Conservation (phyloP, 306 rosid species). For the Trifolium fragiferum region DNA sequence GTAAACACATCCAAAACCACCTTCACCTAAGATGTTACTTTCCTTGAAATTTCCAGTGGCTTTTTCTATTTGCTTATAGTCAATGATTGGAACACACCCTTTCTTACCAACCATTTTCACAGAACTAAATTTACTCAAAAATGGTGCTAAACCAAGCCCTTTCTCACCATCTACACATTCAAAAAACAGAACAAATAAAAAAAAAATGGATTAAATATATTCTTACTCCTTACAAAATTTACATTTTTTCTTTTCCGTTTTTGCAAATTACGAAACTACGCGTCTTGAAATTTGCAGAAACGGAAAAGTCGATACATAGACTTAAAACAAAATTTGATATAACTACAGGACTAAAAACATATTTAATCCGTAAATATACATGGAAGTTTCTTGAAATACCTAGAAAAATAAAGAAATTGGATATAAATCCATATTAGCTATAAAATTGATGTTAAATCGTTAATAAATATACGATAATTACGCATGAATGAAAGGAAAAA, state of each 20-base stretch:
- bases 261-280: not conserved
- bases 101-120: conserved; percentile 63
- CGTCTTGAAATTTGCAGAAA: not conserved
- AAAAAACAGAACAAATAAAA: conserved; percentile 40
- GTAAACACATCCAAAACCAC: conserved; percentile 98
- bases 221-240: not conserved
- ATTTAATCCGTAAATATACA: not conserved
- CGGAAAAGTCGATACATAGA: not conserved
- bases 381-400: conserved; percentile 7
- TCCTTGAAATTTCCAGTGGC: conserved; percentile 70
- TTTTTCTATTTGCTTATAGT: conserved; percentile 76
- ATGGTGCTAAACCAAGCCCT: conserved; percentile 62
- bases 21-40: conserved; percentile 81
- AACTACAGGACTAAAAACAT: not conserved
- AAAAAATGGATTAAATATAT: not conserved
- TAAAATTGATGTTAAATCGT: too few relatives aligned
- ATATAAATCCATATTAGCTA: too few relatives aligned
- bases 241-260: not conserved
- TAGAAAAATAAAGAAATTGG: not conserved
- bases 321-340: not conserved
- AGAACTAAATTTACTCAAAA: conserved; percentile 69
- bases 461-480: too few relatives aligned
- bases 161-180: conserved; percentile 71
- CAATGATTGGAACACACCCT: conserved; percentile 70
- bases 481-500: not conserved